Evolutionary conservation across 352 stramenopile genomes (phyloP), one percentile per base, ranked within the genome.

Genomic region (Globisporangium canariense): DNA sequence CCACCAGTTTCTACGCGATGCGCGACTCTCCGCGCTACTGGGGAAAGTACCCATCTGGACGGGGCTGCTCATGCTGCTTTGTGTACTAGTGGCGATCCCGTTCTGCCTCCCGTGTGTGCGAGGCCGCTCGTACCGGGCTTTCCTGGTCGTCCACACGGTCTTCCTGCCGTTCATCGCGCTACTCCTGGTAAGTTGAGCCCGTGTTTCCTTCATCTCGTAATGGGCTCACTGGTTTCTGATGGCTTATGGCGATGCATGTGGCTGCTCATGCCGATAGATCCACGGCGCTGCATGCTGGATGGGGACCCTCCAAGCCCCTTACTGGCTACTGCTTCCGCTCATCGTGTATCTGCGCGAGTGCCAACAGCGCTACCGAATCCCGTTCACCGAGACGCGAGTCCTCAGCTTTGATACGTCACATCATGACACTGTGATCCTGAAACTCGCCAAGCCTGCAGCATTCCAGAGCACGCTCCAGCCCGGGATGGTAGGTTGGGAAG

Each of bases 241-340:
- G 32, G 32, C 32, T 36, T 36, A 36, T 36, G 32, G 32, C 32
- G 32, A 36, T 36, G 32, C 7, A 8, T 36, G 32, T 36, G 32
- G 4, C 2, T 36, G 32, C 32, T 36, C 32, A 8, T 36, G 32
- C 7, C 32, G 32, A 36, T 69, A 81, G 76, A 59, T 86, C 30
- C 75, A 86, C 28, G 77, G 77, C 9, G 65, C 63, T 2, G 66
- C 52, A 3, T 58, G 63, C n/a, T 86, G 73, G 78, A 65, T 76
- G 32, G 70, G 64, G 9, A 30, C 14, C 1, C 56, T 75, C 2
- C 73, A 86, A 61, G 64, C 74, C 0, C 68, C 66, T 7, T 70
- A 72, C 40, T 84, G 74, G 73, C 49, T 82, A 18, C n/a, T 67
- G 22, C 40, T 64, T 7, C 66, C 78, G 0, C 18, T 80, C 0